A percentile compares a stretch with the other conserved stretches of the same genome.
These are phyloP conservation scores for Teunomyces pallodes DNA, from an alignment of 805 yeast genomes.

Conservation along the genomic window DNA sequence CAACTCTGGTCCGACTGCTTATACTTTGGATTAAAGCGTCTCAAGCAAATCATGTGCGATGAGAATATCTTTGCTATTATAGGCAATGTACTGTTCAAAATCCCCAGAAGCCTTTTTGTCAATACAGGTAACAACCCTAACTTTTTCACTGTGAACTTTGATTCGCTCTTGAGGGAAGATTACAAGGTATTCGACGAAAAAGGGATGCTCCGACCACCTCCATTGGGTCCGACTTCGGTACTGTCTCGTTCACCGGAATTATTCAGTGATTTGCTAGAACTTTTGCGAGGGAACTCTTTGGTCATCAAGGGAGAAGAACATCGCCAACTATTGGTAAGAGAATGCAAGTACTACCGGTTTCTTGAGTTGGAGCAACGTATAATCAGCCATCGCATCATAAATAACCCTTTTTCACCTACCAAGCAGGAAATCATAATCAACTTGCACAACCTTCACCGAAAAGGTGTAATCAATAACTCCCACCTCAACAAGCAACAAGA, in stretches of 20 bases:
- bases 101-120: constrained; percentile 54
- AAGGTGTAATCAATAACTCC: constrained; percentile 29
- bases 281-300: constrained; percentile 54
- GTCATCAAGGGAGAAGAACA: constrained; percentile 51
- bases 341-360: constrained; percentile 76
- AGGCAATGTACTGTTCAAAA: constrained; percentile 58
- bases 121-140: constrained; percentile 74
- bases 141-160: constrained; percentile 64
- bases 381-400: constrained; percentile 47
- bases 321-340: constrained; percentile 57
- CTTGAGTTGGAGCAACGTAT: constrained; percentile 70
- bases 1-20: constrained; percentile 66
- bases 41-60: constrained; percentile 47
- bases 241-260: constrained; percentile 50
- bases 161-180: constrained; percentile 51
- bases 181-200: constrained; percentile 31
- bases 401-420: constrained; percentile 48
- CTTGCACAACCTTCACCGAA: constrained; percentile 43
- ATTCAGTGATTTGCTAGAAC: constrained; percentile 54
- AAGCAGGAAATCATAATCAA: constrained; percentile 57
- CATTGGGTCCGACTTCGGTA: constrained; percentile 57
- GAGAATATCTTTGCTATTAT: constrained; percentile 57
- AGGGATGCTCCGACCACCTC: constrained; percentile 72
- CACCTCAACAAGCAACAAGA: constrained; percentile 17
- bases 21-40: constrained; percentile 63